Base-by-base conservation (phyloP, 164 flowering plant genomes). In the Saururus chinensis region DNA sequence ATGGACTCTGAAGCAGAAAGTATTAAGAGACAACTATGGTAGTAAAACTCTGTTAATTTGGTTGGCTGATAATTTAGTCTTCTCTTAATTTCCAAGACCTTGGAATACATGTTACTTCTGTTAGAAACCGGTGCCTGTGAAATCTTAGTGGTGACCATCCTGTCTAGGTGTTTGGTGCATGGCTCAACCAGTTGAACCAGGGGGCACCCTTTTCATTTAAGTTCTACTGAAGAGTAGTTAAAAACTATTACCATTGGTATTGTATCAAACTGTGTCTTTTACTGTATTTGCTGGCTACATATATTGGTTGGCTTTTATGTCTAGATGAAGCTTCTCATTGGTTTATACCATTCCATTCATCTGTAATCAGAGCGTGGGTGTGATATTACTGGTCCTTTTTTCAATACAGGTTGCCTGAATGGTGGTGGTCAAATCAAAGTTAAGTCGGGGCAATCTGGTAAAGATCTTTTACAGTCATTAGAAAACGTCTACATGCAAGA, bases 381-480 rank as follows among this genome's bases (percentile, higher is more conserved):
- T 19, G 62, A 41, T 51, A 41, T 13, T 51, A 20, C 17, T n/a
- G 17, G 4, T 53, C 6, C 37, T 30, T 6, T 6, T 53, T 10
- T 19, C 12, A 20, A 7, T 51, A 56, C 74, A 95, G 99, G 99
- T 57, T 95, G 99, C 80, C 77, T 95, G 68, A 95, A 95, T 80
- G 99, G 97, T 60, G 97, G 97, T 20, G 97, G 99, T 65, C 99
- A 95, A 71, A 75, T 95, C 67, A 90, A 91, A 67, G 89, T 88
- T 51, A 81, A 78, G 72, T 78, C 75, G 4, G 93, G 90, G 23
- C 96, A 95, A 71, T 82, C 99, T 48, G 87, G 72, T 8, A 95
- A 89, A 73, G 96, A 79, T 26, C 73, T 87, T 70, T 75, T 88
- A 66, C 81, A 84, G 59, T 67, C 74, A 40, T 73, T 95, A 66